phyloP scores from a whole-genome alignment of 306 rosid species.

The Pachyrhizus erosus region DNA sequence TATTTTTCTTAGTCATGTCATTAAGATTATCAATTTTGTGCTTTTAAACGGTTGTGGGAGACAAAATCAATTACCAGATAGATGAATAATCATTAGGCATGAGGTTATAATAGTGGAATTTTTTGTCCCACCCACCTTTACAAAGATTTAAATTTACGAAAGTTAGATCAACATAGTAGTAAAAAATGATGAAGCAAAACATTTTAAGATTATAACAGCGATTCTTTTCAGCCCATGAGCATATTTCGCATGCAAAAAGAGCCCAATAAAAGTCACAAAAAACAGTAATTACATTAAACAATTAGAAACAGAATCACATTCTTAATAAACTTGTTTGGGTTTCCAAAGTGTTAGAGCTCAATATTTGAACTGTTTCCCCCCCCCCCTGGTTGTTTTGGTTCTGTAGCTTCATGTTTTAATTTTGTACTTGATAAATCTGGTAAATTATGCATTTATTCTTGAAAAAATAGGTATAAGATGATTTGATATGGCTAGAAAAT shows the following conservation, averaged over 20 bases:
- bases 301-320: neutral
- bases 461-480: neutral
- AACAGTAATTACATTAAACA: neutral
- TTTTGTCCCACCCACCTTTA: constrained; percentile 45
- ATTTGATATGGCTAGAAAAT: neutral
- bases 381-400: neutral
- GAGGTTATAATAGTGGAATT: constrained; percentile 48
- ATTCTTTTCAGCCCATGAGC: constrained; percentile 41
- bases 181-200: neutral
- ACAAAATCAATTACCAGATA: constrained; percentile 58
- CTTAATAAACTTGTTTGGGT: neutral
- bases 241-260: constrained; percentile 28
- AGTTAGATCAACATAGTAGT: constrained; percentile 3
- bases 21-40: constrained; percentile 51
- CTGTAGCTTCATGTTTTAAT: neutral
- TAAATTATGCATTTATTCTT: neutral
- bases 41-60: constrained; percentile 58
- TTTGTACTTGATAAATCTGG: neutral
- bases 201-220: constrained; percentile 5
- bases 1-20: constrained; percentile 49
- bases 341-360: neutral
- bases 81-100: constrained; percentile 68
- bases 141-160: neutral
- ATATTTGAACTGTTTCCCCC: neutral
- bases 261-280: neutral